Evolutionary conservation across 352 stramenopile species (phyloP).

Genomic region (Phytophthora kernoviae): DNA sequence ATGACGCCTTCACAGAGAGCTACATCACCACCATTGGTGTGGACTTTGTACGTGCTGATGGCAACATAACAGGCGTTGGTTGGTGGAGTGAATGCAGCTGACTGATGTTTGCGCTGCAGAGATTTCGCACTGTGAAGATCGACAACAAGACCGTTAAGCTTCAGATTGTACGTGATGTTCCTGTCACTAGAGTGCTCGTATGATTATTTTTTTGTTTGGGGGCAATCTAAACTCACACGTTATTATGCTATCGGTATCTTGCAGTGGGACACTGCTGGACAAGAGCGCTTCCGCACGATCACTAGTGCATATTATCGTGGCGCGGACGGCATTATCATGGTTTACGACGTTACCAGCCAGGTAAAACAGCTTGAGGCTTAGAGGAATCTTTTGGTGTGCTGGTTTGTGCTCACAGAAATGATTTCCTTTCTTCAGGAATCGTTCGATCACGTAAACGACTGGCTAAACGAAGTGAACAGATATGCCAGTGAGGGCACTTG

Average conservation of each 20-base stretch:
- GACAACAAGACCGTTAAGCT: conserved; percentile 99
- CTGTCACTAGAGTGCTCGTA: background rate
- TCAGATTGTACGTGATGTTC: conserved; percentile 90
- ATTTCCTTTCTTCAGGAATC: conserved; percentile 80
- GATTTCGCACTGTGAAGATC: conserved; percentile 98
- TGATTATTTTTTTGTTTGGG: conserved; percentile 31
- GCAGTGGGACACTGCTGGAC: conserved; percentile 97
- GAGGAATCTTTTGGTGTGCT: too few species aligned
- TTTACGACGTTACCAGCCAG: conserved; percentile 99
- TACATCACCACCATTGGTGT: conserved; percentile 97
- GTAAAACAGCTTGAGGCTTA: conserved; percentile 34
- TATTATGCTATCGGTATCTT: conserved; percentile 13
- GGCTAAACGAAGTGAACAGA: conserved; percentile 98
- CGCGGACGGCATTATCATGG: conserved; percentile 97
- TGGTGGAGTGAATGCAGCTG: conserved; percentile 25
- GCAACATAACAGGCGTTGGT: background rate
- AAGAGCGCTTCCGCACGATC: conserved; percentile 99
- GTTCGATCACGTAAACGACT: conserved; percentile 99
- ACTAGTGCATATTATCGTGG: conserved; percentile 99
- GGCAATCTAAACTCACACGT: background rate
- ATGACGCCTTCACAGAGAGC: conserved; percentile 98
- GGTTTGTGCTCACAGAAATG: background rate
- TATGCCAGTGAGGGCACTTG: conserved; percentile 99
- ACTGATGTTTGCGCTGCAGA: conserved; percentile 42
- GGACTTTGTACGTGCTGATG: conserved; percentile 87